Evolutionary conservation across 2,329 filamentous ascomycete genomes (phyloP).

Genomic region (Laburnicola sp.): DNA sequence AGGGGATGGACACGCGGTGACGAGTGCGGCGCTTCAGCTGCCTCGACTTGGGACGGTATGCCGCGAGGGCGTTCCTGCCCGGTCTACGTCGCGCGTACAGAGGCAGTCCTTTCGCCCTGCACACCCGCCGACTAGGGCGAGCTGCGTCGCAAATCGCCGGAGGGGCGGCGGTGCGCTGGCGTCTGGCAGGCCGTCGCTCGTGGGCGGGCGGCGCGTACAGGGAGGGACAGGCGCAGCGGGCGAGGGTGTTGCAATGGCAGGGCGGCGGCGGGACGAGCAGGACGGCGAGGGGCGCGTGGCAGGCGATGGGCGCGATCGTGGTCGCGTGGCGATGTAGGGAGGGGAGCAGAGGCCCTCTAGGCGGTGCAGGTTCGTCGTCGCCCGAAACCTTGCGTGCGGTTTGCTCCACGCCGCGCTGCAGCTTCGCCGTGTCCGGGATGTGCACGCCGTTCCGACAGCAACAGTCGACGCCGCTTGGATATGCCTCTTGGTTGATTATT

Average conservation of each 20-base stretch:
- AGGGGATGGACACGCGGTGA: conserved; percentile 14
- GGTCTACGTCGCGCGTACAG: not conserved
- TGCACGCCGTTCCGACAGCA: not conserved
- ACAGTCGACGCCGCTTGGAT: not conserved
- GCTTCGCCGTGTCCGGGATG: not conserved
- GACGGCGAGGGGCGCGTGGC: not conserved
- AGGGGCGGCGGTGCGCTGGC: conserved; percentile 26
- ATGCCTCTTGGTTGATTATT: not conserved
- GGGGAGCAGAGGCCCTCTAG: conserved; percentile 2
- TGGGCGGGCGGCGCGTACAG: conserved; percentile 8
- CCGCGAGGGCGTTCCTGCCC: not conserved
- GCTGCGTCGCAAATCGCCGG: conserved; percentile 20
- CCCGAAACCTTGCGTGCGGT: not conserved
- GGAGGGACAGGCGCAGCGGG: conserved; percentile 1
- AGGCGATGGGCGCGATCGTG: conserved; percentile 1
- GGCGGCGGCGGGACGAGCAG: not conserved
- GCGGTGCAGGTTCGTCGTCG: conserved; percentile 1
- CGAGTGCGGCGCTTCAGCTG: not conserved
- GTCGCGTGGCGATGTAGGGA: conserved; percentile 6
- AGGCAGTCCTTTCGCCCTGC: not conserved
- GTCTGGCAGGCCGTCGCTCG: conserved; percentile 29
- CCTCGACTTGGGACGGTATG: not conserved
- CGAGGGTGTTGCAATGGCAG: conserved; percentile 9
- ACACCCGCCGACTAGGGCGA: conserved; percentile 5
- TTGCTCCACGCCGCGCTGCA: conserved; percentile 1